Evolutionary conservation across 495 filamentous ascomycete genomes (phyloP).

Genomic region (Penicillium turbatum): DNA sequence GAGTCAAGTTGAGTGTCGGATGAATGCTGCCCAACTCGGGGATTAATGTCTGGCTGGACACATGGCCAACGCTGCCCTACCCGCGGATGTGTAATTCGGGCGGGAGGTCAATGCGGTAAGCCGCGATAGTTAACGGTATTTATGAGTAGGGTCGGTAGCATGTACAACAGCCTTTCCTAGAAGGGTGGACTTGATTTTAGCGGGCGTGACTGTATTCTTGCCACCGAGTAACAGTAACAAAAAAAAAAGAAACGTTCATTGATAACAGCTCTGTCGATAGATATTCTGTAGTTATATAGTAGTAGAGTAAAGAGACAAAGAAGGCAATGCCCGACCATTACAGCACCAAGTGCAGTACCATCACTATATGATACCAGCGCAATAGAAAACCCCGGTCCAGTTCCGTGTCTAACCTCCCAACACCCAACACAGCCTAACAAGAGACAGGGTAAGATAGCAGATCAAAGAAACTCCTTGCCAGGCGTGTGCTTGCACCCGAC

Average conservation of each 20-base stretch:
- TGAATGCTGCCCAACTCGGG: slow-evolving; percentile 8
- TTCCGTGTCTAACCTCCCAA: background rate
- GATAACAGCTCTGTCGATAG: background rate
- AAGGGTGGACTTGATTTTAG: background rate
- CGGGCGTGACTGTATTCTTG: background rate
- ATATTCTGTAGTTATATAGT: slow-evolving; percentile 7
- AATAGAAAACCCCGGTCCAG: slow-evolving; percentile 1
- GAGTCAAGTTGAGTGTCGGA: background rate
- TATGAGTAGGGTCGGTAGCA: background rate
- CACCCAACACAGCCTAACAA: background rate
- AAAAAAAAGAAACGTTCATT: too few species aligned
- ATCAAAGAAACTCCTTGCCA: slow-evolving; percentile 2
- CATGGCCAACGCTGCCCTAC: slow-evolving; percentile 11
- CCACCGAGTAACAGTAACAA: background rate
- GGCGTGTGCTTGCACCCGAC: background rate
- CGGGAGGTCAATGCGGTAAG: slow-evolving; percentile 9
- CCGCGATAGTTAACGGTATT: background rate
- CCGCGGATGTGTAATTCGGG: background rate
- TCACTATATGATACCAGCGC: slow-evolving; percentile 3
- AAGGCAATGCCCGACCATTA: background rate
- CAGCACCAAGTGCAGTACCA: background rate
- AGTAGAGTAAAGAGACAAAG: background rate
- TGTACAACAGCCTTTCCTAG: background rate
- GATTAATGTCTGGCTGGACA: slow-evolving; percentile 11
- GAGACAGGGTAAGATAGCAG: background rate